Base-by-base conservation (phyloP, 31 red algal species). In the Porphyra umbilicalis region DNA sequence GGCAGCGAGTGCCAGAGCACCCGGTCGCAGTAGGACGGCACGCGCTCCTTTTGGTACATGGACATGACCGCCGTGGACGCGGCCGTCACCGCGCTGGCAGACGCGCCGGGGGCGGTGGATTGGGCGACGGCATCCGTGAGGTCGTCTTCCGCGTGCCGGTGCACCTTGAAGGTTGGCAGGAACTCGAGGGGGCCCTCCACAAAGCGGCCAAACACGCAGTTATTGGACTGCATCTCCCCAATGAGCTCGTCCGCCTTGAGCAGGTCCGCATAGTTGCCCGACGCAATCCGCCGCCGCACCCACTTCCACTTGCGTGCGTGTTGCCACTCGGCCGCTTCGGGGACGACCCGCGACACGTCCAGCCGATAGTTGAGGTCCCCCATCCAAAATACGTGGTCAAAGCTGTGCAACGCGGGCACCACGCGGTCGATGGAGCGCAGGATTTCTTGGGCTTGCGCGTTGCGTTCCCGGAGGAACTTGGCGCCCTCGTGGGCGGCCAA, bases 301-400 rank as follows among this genome's bases (percentile, higher is more conserved):
- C 86, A 86, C 18, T 75, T 36, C 80, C 84, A 68, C 83, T 83
- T 83, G 39, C 78, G 30, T 39, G 85, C 84, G 35, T 85, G 88
- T 29, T 83, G 85, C 83, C 83, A 91, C 33, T 79, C 82, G 20
- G 75, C 78, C 74, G 83, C 89, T 36, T 34, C 83, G 6, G 89
- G 89, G n/a, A 91, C 29, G 4, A 86, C 74, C 39, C 84, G 89
- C 76, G 75, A 46, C 37, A 86, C 30, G 84, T 91, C 89, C 79
- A 91, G 36, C 31, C 89, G 39, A 39, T 91, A 91, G 83, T 91
- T 91, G 33, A 91, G 35, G 84, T 91, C 89, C 38, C 89, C 89
- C 35, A 91, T 38, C 89, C 89, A 91, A 46, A 91, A 82, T 35
- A 91, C 35, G 67, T 91, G 89, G 42, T 77, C 32, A 34, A 68